Base-by-base conservation (phyloP, 2,329 filamentous ascomycete genomes). In the Colletotrichum echinochloae region DNA sequence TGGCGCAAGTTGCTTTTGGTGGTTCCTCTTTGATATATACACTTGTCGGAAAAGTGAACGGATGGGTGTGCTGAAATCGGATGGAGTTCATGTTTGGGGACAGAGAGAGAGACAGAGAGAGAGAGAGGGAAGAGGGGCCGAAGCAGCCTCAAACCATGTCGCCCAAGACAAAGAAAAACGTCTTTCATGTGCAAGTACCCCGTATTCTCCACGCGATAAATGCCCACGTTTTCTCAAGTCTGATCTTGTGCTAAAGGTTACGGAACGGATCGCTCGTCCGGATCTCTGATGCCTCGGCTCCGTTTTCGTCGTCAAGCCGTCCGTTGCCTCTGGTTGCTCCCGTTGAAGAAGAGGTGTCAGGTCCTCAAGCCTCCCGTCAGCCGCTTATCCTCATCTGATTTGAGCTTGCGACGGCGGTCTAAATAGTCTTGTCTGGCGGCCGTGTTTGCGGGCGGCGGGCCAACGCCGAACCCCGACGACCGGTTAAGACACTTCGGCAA, bases 141-240 rank as follows among this genome's bases (percentile, higher is more conserved):
- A 52, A 51, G 46, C 66, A 61, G 41, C 26, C 63, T 70, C 57
- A 60, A 66, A 67, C 64, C 56, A 37, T 48, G 52, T 51, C 46
- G 57, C 64, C 46, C 57, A 35, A 56, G 67, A 67, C 67, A 70
- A 70, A 70, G 57, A n/a, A 44, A 66, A 67, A 70, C 67, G 63
- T 70, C 67, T 57, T 67, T 54, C 67, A 70, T 59, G 60, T 63
- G 57, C 67, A 70, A 62, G 64, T 67, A 67, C 67, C 51, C 44
- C 64, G 49, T 57, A 18, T 62, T 57, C 64, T 37, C 57, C 67
- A 67, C 67, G 67, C 61, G 67, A 51, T 52, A 67, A 66, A 52
- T 57, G 41, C 51, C 41, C 41, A 66, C 56, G 63, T n/a, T 62
- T 11, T 56, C 52, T n/a, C 8, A 7, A n/a, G 39, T 67, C n/a